Percentiles rank a stretch among this genome's conserved stretches.
phyloP scores from a whole-genome alignment of 306 rosid species.

The Luffa aegyptiaca region DNA sequence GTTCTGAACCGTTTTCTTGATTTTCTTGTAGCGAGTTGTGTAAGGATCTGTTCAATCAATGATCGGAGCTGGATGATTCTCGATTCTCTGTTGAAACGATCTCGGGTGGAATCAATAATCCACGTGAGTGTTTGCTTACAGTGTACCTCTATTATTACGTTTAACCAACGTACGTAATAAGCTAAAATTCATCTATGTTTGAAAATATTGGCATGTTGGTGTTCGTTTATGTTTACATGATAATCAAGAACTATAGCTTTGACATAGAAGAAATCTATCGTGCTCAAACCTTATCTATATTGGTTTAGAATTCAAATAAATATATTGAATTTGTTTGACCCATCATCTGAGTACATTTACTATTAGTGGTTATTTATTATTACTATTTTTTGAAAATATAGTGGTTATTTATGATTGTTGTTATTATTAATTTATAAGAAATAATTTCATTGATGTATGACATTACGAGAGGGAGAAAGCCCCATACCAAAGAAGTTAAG shows the following conservation, averaged over 20 bases:
- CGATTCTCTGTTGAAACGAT: conserved; percentile 57
- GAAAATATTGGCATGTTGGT: not conserved
- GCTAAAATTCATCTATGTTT: not conserved
- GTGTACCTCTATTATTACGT: not conserved
- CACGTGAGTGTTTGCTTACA: conserved; percentile 40
- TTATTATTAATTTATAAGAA: too few species aligned
- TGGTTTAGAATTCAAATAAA: not conserved
- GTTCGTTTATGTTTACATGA: not conserved
- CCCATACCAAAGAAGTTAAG: too few species aligned
- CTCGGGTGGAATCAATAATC: conserved; percentile 89
- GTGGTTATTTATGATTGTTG: not conserved
- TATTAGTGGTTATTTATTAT: too few species aligned
- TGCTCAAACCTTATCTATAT: not conserved
- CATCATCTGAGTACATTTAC: not conserved
- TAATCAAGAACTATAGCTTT: not conserved
- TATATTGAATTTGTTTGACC: not conserved
- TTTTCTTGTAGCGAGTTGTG: conserved; percentile 46
- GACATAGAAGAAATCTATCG: not conserved
- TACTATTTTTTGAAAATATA: too few species aligned
- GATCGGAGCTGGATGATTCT: conserved; percentile 66
- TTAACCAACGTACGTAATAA: not conserved
- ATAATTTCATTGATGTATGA: too few species aligned
- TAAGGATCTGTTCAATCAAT: conserved; percentile 66
- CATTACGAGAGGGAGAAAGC: too few species aligned
- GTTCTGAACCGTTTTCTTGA: not conserved